Percentiles rank a stretch among this genome's conserved stretches.
phyloP scores from a whole-genome alignment of 257 asterid genomes.

The Lycium barbarum region DNA sequence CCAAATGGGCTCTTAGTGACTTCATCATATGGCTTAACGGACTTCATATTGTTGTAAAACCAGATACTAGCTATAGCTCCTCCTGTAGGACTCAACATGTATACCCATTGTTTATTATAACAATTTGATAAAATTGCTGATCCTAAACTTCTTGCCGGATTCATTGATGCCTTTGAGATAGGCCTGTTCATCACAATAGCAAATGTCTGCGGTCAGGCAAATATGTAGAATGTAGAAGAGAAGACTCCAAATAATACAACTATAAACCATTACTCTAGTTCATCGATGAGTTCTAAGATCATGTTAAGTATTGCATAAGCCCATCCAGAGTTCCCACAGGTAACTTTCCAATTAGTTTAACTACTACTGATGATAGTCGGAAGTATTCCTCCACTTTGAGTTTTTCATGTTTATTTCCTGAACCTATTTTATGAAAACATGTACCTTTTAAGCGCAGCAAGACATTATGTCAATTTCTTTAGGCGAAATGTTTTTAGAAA shows the following conservation, averaged over 20 bases:
- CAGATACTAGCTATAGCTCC: constrained; percentile 48
- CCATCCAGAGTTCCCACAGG: not conserved
- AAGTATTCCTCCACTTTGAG: not conserved
- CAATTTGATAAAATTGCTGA: constrained; percentile 40
- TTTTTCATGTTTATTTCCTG: not conserved
- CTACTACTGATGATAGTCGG: not conserved
- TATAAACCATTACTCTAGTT: too few relatives aligned
- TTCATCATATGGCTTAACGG: constrained; percentile 30
- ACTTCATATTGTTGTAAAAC: constrained; percentile 41
- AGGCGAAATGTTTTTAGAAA: not conserved
- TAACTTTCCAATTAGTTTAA: not conserved
- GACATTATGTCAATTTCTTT: not conserved
- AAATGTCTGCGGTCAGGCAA: too few relatives aligned
- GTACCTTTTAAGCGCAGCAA: not conserved
- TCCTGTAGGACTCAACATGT: constrained; percentile 37
- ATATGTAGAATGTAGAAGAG: too few relatives aligned
- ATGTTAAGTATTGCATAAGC: not conserved
- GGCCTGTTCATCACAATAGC: too few relatives aligned
- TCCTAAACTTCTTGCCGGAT: constrained; percentile 48
- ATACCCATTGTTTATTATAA: constrained; percentile 42
- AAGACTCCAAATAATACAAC: too few relatives aligned
- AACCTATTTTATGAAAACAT: not conserved
- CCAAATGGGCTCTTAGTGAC: too few relatives aligned
- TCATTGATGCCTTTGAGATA: not conserved
- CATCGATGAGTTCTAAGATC: not conserved